A percentile compares a stretch with the other conserved stretches of the same genome.
phyloP scores from a whole-genome alignment of 225 moss, liverwort and hornwort species.

The Pleurozium schreberi region DNA sequence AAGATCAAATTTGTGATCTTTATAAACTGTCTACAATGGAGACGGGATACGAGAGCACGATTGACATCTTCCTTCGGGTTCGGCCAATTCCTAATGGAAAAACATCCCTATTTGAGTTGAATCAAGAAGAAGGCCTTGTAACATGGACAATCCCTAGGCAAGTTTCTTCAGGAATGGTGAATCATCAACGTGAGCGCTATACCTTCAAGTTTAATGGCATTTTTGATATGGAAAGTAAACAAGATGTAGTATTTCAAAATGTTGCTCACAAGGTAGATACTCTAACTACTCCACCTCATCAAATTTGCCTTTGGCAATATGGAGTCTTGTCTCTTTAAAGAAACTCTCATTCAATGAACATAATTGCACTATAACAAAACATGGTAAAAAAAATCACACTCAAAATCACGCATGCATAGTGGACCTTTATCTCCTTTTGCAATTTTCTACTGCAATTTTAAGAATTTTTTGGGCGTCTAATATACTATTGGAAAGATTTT shows the following conservation, averaged over 20 bases:
- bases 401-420: no score
- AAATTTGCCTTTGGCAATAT: background rate
- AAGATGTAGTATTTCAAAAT: conserved; percentile 44
- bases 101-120: conserved; percentile 13
- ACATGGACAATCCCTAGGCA: conserved; percentile 41
- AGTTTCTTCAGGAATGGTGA: conserved; percentile 15
- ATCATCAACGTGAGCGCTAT: conserved; percentile 48
- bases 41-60: conserved; percentile 19
- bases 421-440: no score
- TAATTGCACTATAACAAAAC: no score
- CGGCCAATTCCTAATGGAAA: conserved; percentile 30
- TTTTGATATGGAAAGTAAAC: conserved; percentile 41
- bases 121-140: conserved; percentile 32
- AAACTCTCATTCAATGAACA: rapidly evolving
- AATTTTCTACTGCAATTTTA: no score
- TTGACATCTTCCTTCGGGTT: conserved; percentile 42
- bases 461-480: no score
- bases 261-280: conserved; percentile 41
- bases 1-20: background rate
- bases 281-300: background rate
- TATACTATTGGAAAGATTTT: no score
- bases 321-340: background rate
- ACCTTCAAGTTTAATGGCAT: conserved; percentile 40
- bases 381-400: no score
- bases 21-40: background rate